Conservation (phyloP, 208 protist genomes). For the Acanthamoeba triangularis region DNA sequence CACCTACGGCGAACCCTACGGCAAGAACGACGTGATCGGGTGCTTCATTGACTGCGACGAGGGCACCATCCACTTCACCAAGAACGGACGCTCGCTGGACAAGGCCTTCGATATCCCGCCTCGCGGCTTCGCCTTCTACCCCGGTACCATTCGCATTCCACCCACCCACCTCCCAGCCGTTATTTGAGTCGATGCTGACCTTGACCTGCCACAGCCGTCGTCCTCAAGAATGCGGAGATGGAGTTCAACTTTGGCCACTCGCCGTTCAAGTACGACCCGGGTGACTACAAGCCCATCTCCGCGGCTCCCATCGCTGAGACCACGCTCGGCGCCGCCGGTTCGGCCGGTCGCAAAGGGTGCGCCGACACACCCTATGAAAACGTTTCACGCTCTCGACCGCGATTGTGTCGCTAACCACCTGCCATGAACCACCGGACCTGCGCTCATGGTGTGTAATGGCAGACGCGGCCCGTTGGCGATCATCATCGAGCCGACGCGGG, state of each 20-base stretch:
- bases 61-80: constrained; percentile 80
- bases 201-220: constrained; percentile 3
- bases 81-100: constrained; percentile 85
- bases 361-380: neutral
- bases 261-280: constrained; percentile 79
- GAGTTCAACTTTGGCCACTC: constrained; percentile 84
- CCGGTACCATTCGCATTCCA: neutral
- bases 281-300: constrained; percentile 64
- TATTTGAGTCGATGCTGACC: neutral
- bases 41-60: constrained; percentile 82
- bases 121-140: constrained; percentile 37
- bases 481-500: constrained; percentile 88
- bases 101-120: constrained; percentile 78
- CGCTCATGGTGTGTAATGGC: neutral
- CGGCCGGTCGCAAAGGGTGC: neutral
- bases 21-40: constrained; percentile 82
- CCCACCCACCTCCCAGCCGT: neutral
- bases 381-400: too few species aligned
- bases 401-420: too few species aligned
- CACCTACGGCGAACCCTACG: constrained; percentile 84
- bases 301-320: constrained; percentile 19
- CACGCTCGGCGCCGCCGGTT: constrained; percentile 16
- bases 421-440: neutral
- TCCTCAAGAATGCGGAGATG: constrained; percentile 86
- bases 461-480: constrained; percentile 67